These are phyloP conservation scores for Phyllosticta citriasiana DNA, from an alignment of 2,329 filamentous ascomycete species.

Conservation along the genomic window DNA sequence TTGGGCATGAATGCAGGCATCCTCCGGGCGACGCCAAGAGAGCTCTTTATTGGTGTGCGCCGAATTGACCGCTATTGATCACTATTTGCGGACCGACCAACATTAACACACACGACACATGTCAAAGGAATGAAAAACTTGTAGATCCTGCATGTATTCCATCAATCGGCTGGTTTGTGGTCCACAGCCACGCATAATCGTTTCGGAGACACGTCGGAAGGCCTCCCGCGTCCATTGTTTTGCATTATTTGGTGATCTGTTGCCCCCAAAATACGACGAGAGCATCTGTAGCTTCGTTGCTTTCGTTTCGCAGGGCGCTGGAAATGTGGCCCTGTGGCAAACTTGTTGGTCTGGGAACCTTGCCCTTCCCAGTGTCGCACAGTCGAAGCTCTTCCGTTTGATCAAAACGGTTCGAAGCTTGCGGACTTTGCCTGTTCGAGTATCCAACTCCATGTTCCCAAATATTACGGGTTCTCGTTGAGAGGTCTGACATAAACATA, in stretches of 20 bases:
- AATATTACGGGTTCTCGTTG: neutral
- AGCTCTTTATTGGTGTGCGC: slow-evolving; percentile 4
- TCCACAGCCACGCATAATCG: neutral
- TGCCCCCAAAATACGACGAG: neutral
- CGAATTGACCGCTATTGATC: slow-evolving; percentile 6
- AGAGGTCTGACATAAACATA: slow-evolving; percentile 1
- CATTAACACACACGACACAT: neutral
- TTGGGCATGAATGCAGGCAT: neutral
- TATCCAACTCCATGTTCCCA: neutral
- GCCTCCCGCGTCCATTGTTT: neutral
- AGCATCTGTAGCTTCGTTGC: neutral
- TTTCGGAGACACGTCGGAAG: neutral
- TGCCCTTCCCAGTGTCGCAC: neutral
- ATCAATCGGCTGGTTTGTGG: neutral
- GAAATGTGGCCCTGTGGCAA: neutral
- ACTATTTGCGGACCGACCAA: slow-evolving; percentile 6
- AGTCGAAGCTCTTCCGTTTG: neutral
- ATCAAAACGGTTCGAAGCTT: neutral
- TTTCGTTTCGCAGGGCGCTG: neutral
- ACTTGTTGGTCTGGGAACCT: neutral
- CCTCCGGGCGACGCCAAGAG: slow-evolving; percentile 4
- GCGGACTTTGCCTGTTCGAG: neutral
- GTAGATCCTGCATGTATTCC: neutral
- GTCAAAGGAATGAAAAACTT: neutral
- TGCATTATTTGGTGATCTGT: neutral